Conservation (phyloP, 345 rosid species). For the Carallia pectinifolia region DNA sequence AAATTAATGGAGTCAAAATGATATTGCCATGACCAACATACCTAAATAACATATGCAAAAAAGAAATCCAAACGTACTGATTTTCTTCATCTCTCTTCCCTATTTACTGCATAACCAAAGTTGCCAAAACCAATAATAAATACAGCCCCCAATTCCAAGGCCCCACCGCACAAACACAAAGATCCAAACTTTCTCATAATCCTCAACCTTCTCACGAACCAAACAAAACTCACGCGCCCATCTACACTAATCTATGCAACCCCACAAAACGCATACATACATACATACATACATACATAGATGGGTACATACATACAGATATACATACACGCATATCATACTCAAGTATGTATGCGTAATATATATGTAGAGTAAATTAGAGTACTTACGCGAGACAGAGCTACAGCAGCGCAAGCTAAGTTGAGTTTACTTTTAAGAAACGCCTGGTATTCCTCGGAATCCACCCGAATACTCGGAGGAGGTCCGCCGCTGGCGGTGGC, state of each 20-base stretch:
- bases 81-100: neutral
- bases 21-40: neutral
- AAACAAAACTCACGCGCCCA: neutral
- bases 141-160: neutral
- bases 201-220: neutral
- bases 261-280: no score
- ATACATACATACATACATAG: no score
- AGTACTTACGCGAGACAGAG: slow-evolving; percentile 25
- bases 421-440: slow-evolving; percentile 29
- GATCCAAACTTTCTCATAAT: neutral
- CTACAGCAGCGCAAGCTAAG: slow-evolving; percentile 34
- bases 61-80: neutral
- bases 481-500: neutral
- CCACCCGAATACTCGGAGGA: slow-evolving; percentile 20
- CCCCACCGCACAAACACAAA: neutral
- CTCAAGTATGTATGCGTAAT: neutral
- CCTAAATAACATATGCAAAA: neutral
- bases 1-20: neutral
- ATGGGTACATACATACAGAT: neutral
- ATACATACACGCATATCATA: neutral
- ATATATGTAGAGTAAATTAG: neutral
- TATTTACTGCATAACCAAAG: neutral
- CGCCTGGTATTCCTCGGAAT: slow-evolving; percentile 25
- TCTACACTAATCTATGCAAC: no score
- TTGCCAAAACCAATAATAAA: neutral